Conservation (phyloP, 2,329 filamentous ascomycete species). For the Colletotrichum acutatum region DNA sequence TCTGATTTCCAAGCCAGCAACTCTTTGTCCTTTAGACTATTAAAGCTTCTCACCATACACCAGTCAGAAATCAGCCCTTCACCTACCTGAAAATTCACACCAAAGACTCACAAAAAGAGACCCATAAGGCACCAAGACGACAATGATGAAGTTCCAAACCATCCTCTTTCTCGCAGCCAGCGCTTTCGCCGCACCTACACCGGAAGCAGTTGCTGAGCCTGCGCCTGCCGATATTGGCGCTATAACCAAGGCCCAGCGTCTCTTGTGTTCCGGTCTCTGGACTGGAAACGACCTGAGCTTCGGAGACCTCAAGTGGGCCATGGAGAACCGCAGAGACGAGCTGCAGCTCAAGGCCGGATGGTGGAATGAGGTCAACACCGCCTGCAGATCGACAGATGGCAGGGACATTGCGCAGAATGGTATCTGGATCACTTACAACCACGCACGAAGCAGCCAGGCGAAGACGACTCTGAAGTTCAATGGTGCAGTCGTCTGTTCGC, state of each 20-base stretch:
- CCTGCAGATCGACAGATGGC: not conserved
- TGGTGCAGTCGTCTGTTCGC: not conserved
- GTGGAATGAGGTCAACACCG: not conserved
- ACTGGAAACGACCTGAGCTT: not conserved
- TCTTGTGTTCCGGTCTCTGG: not conserved
- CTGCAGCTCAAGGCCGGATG: not conserved
- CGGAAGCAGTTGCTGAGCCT: not conserved
- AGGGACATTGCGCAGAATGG: not conserved
- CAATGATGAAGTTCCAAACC: not conserved
- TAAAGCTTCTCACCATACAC: not conserved
- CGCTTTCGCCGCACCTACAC: not conserved
- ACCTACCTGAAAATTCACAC: not conserved
- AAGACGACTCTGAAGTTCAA: not conserved
- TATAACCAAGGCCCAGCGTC: not conserved
- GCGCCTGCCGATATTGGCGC: not conserved
- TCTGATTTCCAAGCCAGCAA: too few relatives aligned
- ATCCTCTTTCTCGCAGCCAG: not conserved
- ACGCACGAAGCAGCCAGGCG: not conserved
- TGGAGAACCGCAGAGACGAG: not conserved
- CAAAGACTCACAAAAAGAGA: not conserved
- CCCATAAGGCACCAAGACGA: not conserved
- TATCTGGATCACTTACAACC: not conserved
- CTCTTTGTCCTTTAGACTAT: too few relatives aligned
- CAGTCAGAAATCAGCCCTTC: not conserved
- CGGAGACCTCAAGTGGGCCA: not conserved